Base-by-base conservation (phyloP, 2,329 filamentous ascomycete genomes). In the Lithohypha guttulata region DNA sequence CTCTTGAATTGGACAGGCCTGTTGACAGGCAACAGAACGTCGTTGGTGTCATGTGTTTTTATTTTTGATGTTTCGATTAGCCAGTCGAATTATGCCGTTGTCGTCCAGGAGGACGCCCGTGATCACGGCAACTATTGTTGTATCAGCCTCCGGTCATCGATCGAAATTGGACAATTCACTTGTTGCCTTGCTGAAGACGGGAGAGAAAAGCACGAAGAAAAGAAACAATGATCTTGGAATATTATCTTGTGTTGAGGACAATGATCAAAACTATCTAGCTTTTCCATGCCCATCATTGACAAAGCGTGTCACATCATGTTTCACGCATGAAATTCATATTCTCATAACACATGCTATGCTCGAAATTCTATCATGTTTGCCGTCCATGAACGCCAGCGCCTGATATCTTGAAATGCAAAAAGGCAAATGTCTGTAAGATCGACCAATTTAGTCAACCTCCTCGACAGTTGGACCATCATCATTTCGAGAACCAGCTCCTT, bases 391-490 rank as follows among this genome's bases (percentile, higher is more conserved):
- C 35, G 35, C 38, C 38, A 33, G 27, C 29, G 38, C 38, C 38
- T 34, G 29, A 21, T 14, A 34, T 34, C 27, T 21, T 19, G 18
- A 30, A 21, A 30, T 14, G 18, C 20, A n/a, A 21, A 28, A 36
- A 11, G 10, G 10, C 28, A 21, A 19, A 25, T 13, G 40, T 34
- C 20, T 40, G 19, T 29, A 33, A 22, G n/a, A 8, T 22, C 21
- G 42, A 47, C 20, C 19, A 51, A 48, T 58, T 75, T 76, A 77
- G 67, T 79, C 75, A 47, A 78, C 74, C 65, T 78, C 75, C 65
- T 77, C 74, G 44, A 73, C 70, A 47, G 68, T 73, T 45, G 74
- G 73, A 56, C 73, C 73, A 57, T 79, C 75, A 59, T 78, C 73
- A 50, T 64, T 65, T 51, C 65, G 9, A 14, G 58, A 52, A 53